Base-by-base conservation (phyloP, 208 protist species). In the Trypanosoma avium region DNA sequence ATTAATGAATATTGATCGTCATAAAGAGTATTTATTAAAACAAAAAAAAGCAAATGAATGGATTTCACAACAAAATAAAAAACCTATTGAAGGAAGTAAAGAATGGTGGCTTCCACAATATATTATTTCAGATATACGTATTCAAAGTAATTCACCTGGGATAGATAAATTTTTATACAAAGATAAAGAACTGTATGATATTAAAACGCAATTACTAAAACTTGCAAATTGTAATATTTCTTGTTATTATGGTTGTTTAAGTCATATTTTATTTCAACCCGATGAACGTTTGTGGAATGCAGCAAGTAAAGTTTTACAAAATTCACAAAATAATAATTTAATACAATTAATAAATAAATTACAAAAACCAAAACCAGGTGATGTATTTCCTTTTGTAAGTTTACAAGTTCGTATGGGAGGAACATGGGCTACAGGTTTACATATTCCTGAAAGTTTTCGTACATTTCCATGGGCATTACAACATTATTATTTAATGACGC, bases 221-320 rank as follows among this genome's bases (percentile, higher is more conserved):
- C 36, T 46, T 35, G 26, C 15, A 38, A 0, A 32, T 17, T 74
- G 67, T 47, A 63, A 70, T 46, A 52, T 74, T 30, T 53, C 35
- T 29, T 74, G 67, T 29, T 71, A 62, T 55, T 70, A 45, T 32
- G 60, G 48, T 27, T 74, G 67, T 46, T 21, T 74, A 33, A 42
- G 19, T 32, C 49, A 57, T 33, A 45, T 74, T 48, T 38, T 74
- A 17, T 73, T 74, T 27, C 57, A 48, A 33, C 61, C 61, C 13
- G 35, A 30, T 64, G 49, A 57, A 13, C 61, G 69, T 42, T 4
- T 64, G 15, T 43, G 48, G 38, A 10, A 27, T 29, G 40, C 22
- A 8, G 54, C 61, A n/a, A 17, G 13, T 15, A 19, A 29, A n/a
- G 38, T 40, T 19, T 7, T 70, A n/a, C 50, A 12, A 8, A 33